Evolutionary conservation across 495 filamentous ascomycete genomes (phyloP).

Genomic region (Clavariopsis aquatica): DNA sequence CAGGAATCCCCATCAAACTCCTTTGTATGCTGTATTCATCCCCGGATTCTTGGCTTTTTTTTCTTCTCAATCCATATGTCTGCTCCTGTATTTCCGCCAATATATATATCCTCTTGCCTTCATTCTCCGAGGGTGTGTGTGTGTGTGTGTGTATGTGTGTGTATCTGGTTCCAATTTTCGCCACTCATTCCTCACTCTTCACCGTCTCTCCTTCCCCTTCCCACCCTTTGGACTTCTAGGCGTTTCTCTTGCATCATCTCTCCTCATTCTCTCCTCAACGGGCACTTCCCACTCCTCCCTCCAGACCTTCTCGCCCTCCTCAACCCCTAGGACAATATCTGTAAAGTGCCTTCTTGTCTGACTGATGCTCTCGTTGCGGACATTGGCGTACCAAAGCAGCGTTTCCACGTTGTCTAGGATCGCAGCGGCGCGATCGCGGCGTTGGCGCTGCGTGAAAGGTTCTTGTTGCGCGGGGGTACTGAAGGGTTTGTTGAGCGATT

Average conservation of each 20-base stretch:
- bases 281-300: constrained; percentile 26
- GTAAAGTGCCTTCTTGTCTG: constrained; percentile 45
- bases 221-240: constrained; percentile 9
- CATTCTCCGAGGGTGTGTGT: too few relatives aligned
- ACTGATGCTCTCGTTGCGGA: constrained; percentile 41
- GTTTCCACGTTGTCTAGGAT: constrained; percentile 39
- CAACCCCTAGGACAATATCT: constrained; percentile 38
- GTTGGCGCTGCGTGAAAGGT: constrained; percentile 32
- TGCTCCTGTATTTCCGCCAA: too few relatives aligned
- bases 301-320: constrained; percentile 23
- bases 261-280: constrained; percentile 16
- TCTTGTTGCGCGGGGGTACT: constrained; percentile 16
- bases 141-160: too few relatives aligned
- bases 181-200: not conserved
- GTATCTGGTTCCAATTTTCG: too few relatives aligned
- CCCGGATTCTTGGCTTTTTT: too few relatives aligned
- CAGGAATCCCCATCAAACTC: too few relatives aligned
- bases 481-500: constrained; percentile 28
- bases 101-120: too few relatives aligned
- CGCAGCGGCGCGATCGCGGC: constrained; percentile 28
- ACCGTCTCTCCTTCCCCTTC: not conserved
- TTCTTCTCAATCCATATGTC: too few relatives aligned
- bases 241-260: not conserved
- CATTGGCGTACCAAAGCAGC: constrained; percentile 35
- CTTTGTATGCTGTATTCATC: too few relatives aligned